Conservation (phyloP, 345 rosid genomes). For the Clausena lansium region DNA sequence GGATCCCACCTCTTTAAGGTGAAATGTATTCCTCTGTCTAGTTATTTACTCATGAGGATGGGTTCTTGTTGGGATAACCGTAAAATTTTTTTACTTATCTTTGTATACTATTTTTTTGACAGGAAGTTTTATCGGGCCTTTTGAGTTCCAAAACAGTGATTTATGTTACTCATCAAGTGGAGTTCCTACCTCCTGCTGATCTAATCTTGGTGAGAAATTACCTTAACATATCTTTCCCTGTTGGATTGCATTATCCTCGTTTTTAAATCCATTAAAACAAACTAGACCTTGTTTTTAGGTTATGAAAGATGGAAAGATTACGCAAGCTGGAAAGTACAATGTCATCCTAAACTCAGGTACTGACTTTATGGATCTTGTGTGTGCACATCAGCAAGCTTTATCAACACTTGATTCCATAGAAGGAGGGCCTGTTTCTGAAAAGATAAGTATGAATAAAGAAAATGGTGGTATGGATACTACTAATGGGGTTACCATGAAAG, state of each 20-base stretch:
- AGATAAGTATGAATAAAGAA: slow-evolving; percentile 19
- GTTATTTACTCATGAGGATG: neutral
- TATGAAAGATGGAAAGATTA: slow-evolving; percentile 75
- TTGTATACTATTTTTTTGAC: slow-evolving; percentile 11
- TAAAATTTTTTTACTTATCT: neutral
- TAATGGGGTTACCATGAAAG: slow-evolving; percentile 17
- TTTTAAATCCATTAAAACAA: neutral
- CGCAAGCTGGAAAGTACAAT: slow-evolving; percentile 69
- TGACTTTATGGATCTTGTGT: slow-evolving; percentile 75
- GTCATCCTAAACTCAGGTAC: slow-evolving; percentile 65
- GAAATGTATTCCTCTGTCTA: neutral
- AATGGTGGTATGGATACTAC: slow-evolving; percentile 17
- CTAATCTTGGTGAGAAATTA: slow-evolving; percentile 57
- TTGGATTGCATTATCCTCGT: neutral
- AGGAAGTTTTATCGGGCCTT: slow-evolving; percentile 64
- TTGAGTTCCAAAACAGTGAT: slow-evolving; percentile 59
- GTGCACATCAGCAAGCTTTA: slow-evolving; percentile 66
- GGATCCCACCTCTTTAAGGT: slow-evolving; percentile 85
- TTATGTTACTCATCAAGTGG: slow-evolving; percentile 85
- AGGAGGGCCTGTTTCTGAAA: slow-evolving; percentile 30
- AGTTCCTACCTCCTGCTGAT: slow-evolving; percentile 78
- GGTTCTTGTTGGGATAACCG: neutral
- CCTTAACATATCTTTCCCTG: neutral
- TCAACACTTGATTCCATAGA: slow-evolving; percentile 49
- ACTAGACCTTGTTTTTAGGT: slow-evolving; percentile 40